Percentiles rank a stretch among this genome's conserved stretches.
Conservation (phyloP, 305 asterid species). For the Fraxinus sp. region DNA sequence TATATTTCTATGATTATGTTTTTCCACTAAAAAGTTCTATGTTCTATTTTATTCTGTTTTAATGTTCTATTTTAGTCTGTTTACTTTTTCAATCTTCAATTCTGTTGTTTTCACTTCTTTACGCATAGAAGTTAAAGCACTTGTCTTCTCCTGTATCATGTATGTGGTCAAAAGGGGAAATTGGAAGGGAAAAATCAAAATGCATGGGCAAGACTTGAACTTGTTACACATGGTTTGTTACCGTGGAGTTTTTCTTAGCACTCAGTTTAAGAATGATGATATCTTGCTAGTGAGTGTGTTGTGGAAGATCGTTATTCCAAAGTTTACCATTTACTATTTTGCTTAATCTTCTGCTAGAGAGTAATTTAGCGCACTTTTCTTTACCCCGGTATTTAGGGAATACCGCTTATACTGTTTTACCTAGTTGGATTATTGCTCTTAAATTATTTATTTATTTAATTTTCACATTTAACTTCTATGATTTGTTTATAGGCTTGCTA, state of each 20-base stretch:
- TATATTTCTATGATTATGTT: neutral
- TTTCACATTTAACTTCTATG: conserved; percentile 21
- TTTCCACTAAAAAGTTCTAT: neutral
- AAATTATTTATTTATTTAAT: neutral
- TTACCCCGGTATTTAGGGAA: neutral
- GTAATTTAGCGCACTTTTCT: neutral
- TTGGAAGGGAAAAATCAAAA: neutral
- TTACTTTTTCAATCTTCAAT: neutral
- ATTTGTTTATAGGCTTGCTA: conserved; percentile 71
- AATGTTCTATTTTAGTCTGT: neutral
- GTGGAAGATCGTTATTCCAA: neutral
- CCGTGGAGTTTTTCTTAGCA: neutral
- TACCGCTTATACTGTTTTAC: neutral
- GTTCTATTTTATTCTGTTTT: neutral
- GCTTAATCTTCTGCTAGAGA: neutral
- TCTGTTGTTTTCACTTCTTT: neutral
- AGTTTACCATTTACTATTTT: neutral
- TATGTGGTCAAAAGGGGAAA: neutral
- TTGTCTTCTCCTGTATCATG: neutral
- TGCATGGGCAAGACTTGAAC: neutral
- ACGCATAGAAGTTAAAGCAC: neutral
- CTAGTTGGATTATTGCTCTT: neutral
- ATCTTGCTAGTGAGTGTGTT: neutral
- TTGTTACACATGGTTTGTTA: neutral
- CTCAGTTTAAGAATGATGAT: neutral